Percentiles rank a stretch among this genome's conserved stretches.
phyloP scores from a whole-genome alignment of 2,329 filamentous ascomycete genomes.

The Alternaria gansuensis region DNA sequence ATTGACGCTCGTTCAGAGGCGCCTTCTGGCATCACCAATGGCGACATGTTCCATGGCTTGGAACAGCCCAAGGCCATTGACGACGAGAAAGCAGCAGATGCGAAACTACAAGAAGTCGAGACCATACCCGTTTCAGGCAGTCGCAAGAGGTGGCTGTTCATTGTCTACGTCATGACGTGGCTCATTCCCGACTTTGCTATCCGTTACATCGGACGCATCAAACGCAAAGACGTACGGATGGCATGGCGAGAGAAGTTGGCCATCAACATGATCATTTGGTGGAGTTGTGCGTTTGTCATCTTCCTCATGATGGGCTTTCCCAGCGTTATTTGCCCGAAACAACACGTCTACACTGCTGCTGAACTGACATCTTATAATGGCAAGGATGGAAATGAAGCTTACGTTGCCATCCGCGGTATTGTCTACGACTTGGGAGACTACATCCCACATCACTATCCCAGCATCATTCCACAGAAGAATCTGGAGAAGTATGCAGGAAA shows the following conservation, averaged over 20 bases:
- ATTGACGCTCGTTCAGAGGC: conserved; percentile 89
- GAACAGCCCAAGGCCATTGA: conserved; percentile 95
- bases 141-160: conserved; percentile 88
- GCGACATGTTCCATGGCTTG: conserved; percentile 98
- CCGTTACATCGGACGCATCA: conserved; percentile 79
- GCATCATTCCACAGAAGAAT: conserved; percentile 66
- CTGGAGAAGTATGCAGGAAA: conserved; percentile 84
- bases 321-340: conserved; percentile 85
- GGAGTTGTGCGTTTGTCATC: conserved; percentile 76
- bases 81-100: conserved; percentile 92
- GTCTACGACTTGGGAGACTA: conserved; percentile 85
- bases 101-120: conserved; percentile 89
- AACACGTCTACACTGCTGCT: conserved; percentile 81
- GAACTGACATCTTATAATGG: conserved; percentile 81
- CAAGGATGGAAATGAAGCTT: conserved; percentile 70
- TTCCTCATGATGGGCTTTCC: conserved; percentile 95
- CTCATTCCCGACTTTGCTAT: conserved; percentile 87
- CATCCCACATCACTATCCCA: conserved; percentile 79
- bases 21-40: conserved; percentile 85
- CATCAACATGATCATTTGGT: conserved; percentile 98
- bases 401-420: conserved; percentile 83
- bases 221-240: conserved; percentile 87
- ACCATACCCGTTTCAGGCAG: conserved; percentile 78
- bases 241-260: conserved; percentile 98
- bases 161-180: conserved; percentile 86